phyloP scores from a whole-genome alignment of 202 grass and related monocot genomes.

The Brachypodium distachyon region DNA sequence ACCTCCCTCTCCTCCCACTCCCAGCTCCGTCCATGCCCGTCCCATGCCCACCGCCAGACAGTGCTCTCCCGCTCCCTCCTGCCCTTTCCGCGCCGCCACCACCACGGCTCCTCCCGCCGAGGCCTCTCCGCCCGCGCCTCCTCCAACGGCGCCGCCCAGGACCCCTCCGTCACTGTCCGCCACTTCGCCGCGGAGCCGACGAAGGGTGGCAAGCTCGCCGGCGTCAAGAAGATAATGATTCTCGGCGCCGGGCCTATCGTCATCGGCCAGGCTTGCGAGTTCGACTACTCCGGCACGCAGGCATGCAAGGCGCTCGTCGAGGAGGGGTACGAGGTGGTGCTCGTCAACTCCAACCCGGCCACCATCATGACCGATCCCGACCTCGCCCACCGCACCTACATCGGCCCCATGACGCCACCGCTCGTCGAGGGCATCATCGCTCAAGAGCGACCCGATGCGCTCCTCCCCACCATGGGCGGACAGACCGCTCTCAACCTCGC shows the following conservation, averaged over 20 bases:
- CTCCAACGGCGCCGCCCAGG: background rate
- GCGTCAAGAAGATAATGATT: constrained; percentile 88
- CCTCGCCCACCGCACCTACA: constrained; percentile 85
- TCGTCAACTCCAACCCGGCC: constrained; percentile 92
- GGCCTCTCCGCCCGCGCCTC: constrained; percentile 10
- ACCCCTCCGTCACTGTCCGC: background rate
- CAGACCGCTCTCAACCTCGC: constrained; percentile 98
- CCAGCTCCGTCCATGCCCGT: constrained; percentile 19
- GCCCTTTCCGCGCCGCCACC: background rate
- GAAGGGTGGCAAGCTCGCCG: constrained; percentile 39
- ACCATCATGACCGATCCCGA: constrained; percentile 97
- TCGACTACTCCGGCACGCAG: constrained; percentile 98
- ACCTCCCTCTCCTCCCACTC: constrained; percentile 30
- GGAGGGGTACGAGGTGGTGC: constrained; percentile 88
- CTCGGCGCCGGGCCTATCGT: constrained; percentile 92
- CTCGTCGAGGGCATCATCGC: constrained; percentile 76
- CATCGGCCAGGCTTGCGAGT: constrained; percentile 95
- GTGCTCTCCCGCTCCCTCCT: background rate
- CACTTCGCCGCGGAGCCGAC: constrained; percentile 16
- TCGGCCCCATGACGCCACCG: constrained; percentile 90
- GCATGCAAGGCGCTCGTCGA: constrained; percentile 90
- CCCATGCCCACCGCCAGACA: background rate
- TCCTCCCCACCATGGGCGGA: constrained; percentile 93
- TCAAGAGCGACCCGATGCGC: constrained; percentile 70
- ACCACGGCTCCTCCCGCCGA: constrained; percentile 2